Base-by-base conservation (phyloP, 1,139 yeast species). In the Debaryomyces fabryi region DNA sequence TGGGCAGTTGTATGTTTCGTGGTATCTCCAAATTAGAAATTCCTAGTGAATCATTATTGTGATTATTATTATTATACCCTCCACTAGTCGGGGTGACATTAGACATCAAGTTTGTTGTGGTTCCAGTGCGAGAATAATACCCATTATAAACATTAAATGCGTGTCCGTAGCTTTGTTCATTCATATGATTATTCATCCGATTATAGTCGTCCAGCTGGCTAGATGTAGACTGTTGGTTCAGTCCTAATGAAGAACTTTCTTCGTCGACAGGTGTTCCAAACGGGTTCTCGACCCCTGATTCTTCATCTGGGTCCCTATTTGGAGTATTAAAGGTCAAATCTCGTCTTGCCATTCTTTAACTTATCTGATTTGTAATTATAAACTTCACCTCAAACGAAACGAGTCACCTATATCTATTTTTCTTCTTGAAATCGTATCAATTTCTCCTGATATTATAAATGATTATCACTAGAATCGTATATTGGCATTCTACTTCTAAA, bases 81-180 rank as follows among this genome's bases (percentile, higher is more conserved):
- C n/a, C 35, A 32, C 21, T 18, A 32, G 21, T 4, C 21, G 16
- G 20, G 3, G 12, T 15, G 3, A 7, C 21, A 32, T 32, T 32
- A 12, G 35, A 15, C 6, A 12, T 20, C 12, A 73, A 63, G 55
- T 74, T 72, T 30, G 80, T 64, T 3, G 75, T 64, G 10, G 80
- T 75, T 27, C 76, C 79, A 47, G 69, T 71, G 35, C 70, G 69
- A 12, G 71, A 65, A 57, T 76, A 75, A 58, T 30, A 40, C n/a
- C 30, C 37, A 32, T 30, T 40, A n/a, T 40, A 40, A 20, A 20
- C 13, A 13, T 40, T 40, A 32, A 40, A 40, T 21, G 29, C 16
- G 6, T 25, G 13, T 12, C 29, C 36, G 18, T 40, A 40, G 30
- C n/a, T 30, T 3, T 15, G 27, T 12, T 30, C 27, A 16, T 42